Percentiles rank a stretch among this genome's conserved stretches.
phyloP scores from a whole-genome alignment of 805 yeast genomes.

The Tetrapisispora taiwanensis region DNA sequence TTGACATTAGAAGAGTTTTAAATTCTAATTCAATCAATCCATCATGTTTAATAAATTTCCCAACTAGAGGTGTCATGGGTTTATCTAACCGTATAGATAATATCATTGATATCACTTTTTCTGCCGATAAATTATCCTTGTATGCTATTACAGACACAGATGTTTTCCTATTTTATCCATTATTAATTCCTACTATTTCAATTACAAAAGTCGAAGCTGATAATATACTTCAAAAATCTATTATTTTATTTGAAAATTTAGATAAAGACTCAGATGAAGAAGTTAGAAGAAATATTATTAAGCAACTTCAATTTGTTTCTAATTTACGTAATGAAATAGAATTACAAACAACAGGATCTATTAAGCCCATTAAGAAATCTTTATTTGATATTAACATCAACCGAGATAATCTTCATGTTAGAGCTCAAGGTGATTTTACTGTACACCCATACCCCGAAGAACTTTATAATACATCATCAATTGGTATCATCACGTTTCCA shows the following conservation, averaged over 20 bases:
- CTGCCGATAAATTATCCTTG: constrained; percentile 41
- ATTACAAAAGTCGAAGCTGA: constrained; percentile 24
- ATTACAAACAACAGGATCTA: constrained; percentile 1
- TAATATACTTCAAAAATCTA: constrained; percentile 17
- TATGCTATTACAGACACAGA: constrained; percentile 49
- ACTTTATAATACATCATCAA: constrained; percentile 39
- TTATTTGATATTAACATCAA: constrained; percentile 13
- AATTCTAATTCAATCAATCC: background rate
- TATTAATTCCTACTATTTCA: constrained; percentile 34
- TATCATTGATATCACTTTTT: constrained; percentile 17
- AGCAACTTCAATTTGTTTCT: constrained; percentile 31
- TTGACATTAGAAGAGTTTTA: constrained; percentile 9
- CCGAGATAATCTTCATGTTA: constrained; percentile 7
- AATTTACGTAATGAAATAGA: constrained; percentile 23
- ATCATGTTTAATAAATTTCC: constrained; percentile 5
- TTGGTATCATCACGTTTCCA: constrained; percentile 24
- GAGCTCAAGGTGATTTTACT: constrained; percentile 44
- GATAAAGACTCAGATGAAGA: constrained; percentile 8
- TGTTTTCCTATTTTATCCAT: constrained; percentile 53
- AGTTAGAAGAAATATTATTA: constrained; percentile 20
- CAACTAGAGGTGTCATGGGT: constrained; percentile 12
- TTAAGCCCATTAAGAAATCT: background rate
- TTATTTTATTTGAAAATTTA: constrained; percentile 18
- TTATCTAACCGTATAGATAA: constrained; percentile 14
- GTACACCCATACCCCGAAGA: constrained; percentile 45